Base-by-base conservation (phyloP, 257 asterid species). In the Rehmannia glutinosa region DNA sequence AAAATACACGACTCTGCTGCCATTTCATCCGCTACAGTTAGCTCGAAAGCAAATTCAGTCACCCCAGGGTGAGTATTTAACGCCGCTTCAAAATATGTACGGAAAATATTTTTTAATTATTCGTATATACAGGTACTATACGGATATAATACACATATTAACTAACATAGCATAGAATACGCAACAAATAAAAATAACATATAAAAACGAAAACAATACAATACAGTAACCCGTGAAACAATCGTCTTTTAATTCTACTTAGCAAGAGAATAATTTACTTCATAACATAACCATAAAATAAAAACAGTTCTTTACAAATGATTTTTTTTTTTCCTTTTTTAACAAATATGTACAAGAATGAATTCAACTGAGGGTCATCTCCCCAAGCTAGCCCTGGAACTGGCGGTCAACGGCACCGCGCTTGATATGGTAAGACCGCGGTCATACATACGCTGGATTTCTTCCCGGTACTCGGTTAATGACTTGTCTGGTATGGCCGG, bases 381-480 rank as follows among this genome's bases (percentile, higher is more conserved):
- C 74, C 89, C 77, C 69, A 69, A 73, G 64, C 86, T 76, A 64
- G 85, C 83, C 70, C 71, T 72, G 60, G 83, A 39, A 52, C 75
- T 61, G 27, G 80, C 75, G 32, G 90, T 71, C 39, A 50, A 6
- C 11, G 80, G 69, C 51, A 42, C 62, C 0, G 81, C 1, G 12
- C 57, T 72, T 4, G 89, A 42, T 21, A 66, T 71, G 4, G 75
- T 67, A 21, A 60, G 67, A 39, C 90, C 97, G 41, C 78, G 41
- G 78, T 91, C 76, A 30, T 94, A 94, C 98, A 94, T 94, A 8
- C 99, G 87, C 71, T 89, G 95, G 43, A 94, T 91, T 85, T 94
- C 96, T 71, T 91, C 96, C 75, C 98, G 81, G 74, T 86, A 94
- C 62, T 72, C 87, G 0, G 77, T 82, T 81, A 94, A 75, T 0